A percentile compares a stretch with the other conserved stretches of the same genome.
phyloP scores from a whole-genome alignment of 768 basidiomycete species.

The Calocera cornea region DNA sequence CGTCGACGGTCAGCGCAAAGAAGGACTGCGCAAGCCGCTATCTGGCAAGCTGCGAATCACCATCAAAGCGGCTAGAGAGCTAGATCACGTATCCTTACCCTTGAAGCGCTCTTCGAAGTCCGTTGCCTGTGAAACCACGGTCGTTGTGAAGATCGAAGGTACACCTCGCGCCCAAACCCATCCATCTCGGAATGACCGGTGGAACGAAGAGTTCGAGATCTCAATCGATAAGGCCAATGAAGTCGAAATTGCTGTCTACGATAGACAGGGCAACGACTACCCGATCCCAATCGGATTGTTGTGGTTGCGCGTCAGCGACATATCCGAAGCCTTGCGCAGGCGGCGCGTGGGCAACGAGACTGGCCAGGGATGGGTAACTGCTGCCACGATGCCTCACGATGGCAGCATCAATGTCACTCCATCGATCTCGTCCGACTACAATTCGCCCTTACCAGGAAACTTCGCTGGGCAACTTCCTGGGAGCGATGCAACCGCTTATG shows the following conservation, averaged over 20 bases:
- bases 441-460: constrained; percentile 8
- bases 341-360: constrained; percentile 82
- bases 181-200: constrained; percentile 84
- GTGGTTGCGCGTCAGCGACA: constrained; percentile 87
- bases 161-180: constrained; percentile 85
- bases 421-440: constrained; percentile 28
- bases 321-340: constrained; percentile 82
- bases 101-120: constrained; percentile 63
- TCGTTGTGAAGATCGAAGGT: constrained; percentile 93
- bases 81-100: constrained; percentile 80
- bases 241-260: constrained; percentile 90
- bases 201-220: constrained; percentile 97
- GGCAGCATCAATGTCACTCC: constrained; percentile 35
- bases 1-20: constrained; percentile 75
- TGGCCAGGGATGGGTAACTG: constrained; percentile 92
- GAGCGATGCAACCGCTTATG: constrained; percentile 1
- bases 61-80: constrained; percentile 78
- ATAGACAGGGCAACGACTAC: constrained; percentile 69
- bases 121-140: constrained; percentile 66
- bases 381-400: constrained; percentile 56
- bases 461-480: constrained; percentile 7
- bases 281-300: constrained; percentile 85
- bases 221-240: constrained; percentile 96
- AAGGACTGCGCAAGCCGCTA: constrained; percentile 83
- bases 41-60: constrained; percentile 86